A percentile compares a stretch with the other conserved stretches of the same genome.
Conservation (phyloP, 2,329 filamentous ascomycete species). For the Claviceps lovelessii region DNA sequence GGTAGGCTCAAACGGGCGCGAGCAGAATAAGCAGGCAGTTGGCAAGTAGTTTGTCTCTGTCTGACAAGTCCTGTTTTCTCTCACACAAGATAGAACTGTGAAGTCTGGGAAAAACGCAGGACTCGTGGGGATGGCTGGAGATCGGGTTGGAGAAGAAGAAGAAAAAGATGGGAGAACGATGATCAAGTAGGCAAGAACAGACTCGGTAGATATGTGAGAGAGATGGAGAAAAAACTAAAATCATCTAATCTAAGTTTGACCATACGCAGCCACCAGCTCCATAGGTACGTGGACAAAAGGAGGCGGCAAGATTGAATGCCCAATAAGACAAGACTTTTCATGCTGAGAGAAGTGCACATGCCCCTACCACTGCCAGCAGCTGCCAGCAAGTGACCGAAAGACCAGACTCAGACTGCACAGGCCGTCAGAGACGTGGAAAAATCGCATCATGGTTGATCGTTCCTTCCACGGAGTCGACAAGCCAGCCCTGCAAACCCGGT, state of each 20-base stretch:
- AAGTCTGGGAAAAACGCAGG: no score
- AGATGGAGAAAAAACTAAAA: not conserved
- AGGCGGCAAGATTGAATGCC: not conserved
- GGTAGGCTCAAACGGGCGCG: not conserved
- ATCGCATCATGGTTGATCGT: not conserved
- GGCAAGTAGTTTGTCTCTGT: not conserved
- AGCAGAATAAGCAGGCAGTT: not conserved
- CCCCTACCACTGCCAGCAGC: not conserved
- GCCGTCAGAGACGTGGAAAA: not conserved
- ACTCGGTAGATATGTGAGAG: not conserved
- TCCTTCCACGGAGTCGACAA: not conserved
- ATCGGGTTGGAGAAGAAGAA: not conserved
- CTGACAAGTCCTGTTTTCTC: not conserved
- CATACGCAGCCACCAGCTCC: not conserved
- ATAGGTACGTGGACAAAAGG: not conserved
- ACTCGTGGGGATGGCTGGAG: not conserved
- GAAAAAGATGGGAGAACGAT: not conserved
- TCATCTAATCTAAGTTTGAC: not conserved
- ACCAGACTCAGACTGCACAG: not conserved
- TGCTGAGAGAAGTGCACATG: not conserved
- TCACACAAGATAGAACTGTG: not conserved
- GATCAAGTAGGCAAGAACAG: not conserved
- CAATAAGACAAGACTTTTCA: not conserved
- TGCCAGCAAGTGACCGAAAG: not conserved
- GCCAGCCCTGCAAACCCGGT: not conserved